phyloP scores from a whole-genome alignment of 495 filamentous ascomycete genomes.

The Penicillium ochrochloron region DNA sequence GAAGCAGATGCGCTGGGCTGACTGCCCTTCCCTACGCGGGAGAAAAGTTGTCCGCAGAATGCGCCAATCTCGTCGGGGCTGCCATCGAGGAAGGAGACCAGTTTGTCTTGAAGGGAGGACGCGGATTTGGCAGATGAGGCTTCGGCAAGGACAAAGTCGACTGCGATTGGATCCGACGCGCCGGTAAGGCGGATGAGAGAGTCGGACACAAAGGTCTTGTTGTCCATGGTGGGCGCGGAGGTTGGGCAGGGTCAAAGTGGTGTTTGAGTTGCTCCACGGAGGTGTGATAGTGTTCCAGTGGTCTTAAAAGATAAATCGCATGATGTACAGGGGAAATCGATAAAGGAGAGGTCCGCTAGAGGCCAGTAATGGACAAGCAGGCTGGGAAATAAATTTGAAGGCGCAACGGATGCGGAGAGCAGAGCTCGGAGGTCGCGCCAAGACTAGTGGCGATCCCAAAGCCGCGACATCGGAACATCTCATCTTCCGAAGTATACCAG shows the following conservation, averaged over 20 bases:
- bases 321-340: not conserved
- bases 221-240: conserved; percentile 39
- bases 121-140: conserved; percentile 59
- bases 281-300: not conserved
- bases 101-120: conserved; percentile 57
- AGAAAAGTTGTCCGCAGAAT: conserved; percentile 60
- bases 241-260: not conserved
- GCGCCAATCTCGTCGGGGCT: conserved; percentile 48
- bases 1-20: conserved; percentile 15
- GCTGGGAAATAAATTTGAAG: conserved; percentile 1
- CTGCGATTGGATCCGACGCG: conserved; percentile 62
- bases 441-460: conserved; percentile 26
- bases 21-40: conserved; percentile 44
- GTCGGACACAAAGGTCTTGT: conserved; percentile 52
- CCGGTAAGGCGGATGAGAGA: conserved; percentile 57
- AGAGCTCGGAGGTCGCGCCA: conserved; percentile 26
- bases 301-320: conserved; percentile 9
- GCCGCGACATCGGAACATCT: conserved; percentile 6
- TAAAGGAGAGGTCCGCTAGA: not conserved
- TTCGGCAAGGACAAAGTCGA: conserved; percentile 67
- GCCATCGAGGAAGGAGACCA: conserved; percentile 58
- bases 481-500: conserved; percentile 9
- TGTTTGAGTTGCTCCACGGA: not conserved
- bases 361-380: not conserved
- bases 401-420: conserved; percentile 2